A percentile compares a stretch with the other conserved stretches of the same genome.
Conservation (phyloP, 352 stramenopile species). For the Globisporangium radiosum region DNA sequence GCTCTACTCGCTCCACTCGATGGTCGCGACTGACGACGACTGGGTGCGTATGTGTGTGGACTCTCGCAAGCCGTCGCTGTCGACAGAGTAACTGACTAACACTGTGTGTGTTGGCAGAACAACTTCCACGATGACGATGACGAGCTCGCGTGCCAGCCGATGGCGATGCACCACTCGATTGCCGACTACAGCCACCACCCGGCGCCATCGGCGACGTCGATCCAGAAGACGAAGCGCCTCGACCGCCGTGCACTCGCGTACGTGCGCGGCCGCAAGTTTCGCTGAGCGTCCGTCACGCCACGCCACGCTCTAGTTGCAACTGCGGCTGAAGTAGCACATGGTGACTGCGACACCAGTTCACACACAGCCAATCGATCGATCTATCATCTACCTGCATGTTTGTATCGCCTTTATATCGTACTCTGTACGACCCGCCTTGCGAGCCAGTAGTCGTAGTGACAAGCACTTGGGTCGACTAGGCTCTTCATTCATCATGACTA, state of each 20-base stretch:
- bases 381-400: background rate
- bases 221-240: slow-evolving; percentile 76
- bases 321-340: too few species aligned
- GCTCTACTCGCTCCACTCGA: slow-evolving; percentile 79
- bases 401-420: background rate
- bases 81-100: background rate
- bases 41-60: slow-evolving; percentile 31
- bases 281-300: slow-evolving; percentile 19
- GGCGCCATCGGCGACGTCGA: slow-evolving; percentile 47
- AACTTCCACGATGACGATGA: slow-evolving; percentile 58
- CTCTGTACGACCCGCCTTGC: too few species aligned
- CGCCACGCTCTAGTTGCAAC: background rate
- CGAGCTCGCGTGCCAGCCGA: slow-evolving; percentile 41
- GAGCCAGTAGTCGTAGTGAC: too few species aligned
- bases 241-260: slow-evolving; percentile 72
- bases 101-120: slow-evolving; percentile 19
- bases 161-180: slow-evolving; percentile 64
- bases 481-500: too few species aligned
- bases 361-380: background rate
- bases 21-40: slow-evolving; percentile 67
- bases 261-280: slow-evolving; percentile 64
- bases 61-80: too few species aligned
- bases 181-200: slow-evolving; percentile 71
- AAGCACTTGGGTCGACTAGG: too few species aligned
- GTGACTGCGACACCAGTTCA: too few species aligned